Conservation (phyloP, 352 stramenopile species). For the Globisporangium abappressorium region DNA sequence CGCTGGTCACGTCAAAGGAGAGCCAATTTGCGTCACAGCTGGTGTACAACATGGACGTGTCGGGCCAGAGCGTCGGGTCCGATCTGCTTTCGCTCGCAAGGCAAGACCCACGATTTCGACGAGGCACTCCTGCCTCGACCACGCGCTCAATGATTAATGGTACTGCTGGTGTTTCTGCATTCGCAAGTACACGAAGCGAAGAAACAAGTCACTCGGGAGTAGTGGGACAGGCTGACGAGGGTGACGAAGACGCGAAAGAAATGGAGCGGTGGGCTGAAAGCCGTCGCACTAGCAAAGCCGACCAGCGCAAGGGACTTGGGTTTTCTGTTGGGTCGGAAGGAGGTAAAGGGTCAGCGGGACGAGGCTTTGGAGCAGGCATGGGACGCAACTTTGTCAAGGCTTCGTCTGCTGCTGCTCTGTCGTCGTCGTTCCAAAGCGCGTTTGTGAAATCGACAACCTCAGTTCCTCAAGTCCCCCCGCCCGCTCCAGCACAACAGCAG, state of each 20-base stretch:
- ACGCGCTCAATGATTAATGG: neutral
- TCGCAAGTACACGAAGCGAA: neutral
- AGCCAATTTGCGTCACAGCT: slow-evolving; percentile 71
- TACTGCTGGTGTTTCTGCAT: neutral
- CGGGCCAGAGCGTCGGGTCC: slow-evolving; percentile 44
- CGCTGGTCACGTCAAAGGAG: slow-evolving; percentile 72
- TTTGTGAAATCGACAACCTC: slow-evolving; percentile 24
- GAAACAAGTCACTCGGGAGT: neutral
- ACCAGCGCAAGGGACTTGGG: slow-evolving; percentile 69
- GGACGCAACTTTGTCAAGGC: slow-evolving; percentile 38
- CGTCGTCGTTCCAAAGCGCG: slow-evolving; percentile 17
- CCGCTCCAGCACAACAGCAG: neutral
- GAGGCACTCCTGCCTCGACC: slow-evolving; percentile 24
- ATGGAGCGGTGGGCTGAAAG: slow-evolving; percentile 59
- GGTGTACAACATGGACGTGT: slow-evolving; percentile 85
- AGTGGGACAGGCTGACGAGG: slow-evolving; percentile 21
- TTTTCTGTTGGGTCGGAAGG: slow-evolving; percentile 22
- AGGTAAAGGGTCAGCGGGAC: neutral
- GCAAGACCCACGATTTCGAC: slow-evolving; percentile 45
- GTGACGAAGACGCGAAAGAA: slow-evolving; percentile 50
- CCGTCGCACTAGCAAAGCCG: slow-evolving; percentile 51
- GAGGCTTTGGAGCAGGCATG: neutral
- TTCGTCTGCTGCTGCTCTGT: slow-evolving; percentile 16
- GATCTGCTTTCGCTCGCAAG: slow-evolving; percentile 64
- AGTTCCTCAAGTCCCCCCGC: neutral